A percentile compares a stretch with the other conserved stretches of the same genome.
phyloP scores from a whole-genome alignment of 768 basidiomycete species.

The Chlorophyllum brunneum region DNA sequence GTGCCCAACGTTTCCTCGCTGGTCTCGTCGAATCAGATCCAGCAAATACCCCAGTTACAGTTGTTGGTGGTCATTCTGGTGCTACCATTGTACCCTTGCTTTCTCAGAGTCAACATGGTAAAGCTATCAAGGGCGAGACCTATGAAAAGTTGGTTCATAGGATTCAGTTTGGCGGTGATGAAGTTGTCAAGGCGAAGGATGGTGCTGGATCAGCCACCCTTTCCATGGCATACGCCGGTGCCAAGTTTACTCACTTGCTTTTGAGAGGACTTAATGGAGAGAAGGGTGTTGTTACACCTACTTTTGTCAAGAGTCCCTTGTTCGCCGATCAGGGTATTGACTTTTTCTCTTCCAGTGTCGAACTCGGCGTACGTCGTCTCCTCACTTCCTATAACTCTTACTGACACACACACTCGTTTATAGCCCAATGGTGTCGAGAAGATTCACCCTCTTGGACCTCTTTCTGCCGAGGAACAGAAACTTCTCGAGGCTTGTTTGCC shows the following conservation, averaged over 20 bases:
- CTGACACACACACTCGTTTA: slow-evolving; percentile 17
- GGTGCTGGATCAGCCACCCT: slow-evolving; percentile 92
- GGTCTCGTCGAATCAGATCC: slow-evolving; percentile 65
- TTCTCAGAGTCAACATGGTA: slow-evolving; percentile 73
- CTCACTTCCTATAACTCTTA: background rate
- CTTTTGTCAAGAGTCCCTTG: slow-evolving; percentile 87
- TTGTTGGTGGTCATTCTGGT: slow-evolving; percentile 94
- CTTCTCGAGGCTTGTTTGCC: slow-evolving; percentile 85
- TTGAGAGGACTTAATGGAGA: slow-evolving; percentile 86
- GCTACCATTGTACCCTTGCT: slow-evolving; percentile 97
- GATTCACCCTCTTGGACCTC: slow-evolving; percentile 79
- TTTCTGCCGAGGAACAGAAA: slow-evolving; percentile 81
- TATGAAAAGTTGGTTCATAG: slow-evolving; percentile 82
- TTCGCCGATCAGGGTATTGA: slow-evolving; percentile 83
- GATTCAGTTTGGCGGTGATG: slow-evolving; percentile 97
- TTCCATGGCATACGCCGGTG: slow-evolving; percentile 94
- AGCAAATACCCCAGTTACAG: slow-evolving; percentile 67
- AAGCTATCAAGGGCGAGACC: slow-evolving; percentile 67
- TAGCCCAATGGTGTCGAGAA: slow-evolving; percentile 86
- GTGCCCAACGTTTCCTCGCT: slow-evolving; percentile 87
- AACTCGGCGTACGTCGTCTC: slow-evolving; percentile 76
- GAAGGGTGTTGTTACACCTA: slow-evolving; percentile 79
- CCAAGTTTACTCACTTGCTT: slow-evolving; percentile 81
- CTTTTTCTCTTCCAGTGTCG: slow-evolving; percentile 93
- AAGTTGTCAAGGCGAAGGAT: slow-evolving; percentile 98